Percentiles rank a stretch among this genome's conserved stretches.
phyloP scores from a whole-genome alignment of 106 monocot species.

The Acorus calamus region DNA sequence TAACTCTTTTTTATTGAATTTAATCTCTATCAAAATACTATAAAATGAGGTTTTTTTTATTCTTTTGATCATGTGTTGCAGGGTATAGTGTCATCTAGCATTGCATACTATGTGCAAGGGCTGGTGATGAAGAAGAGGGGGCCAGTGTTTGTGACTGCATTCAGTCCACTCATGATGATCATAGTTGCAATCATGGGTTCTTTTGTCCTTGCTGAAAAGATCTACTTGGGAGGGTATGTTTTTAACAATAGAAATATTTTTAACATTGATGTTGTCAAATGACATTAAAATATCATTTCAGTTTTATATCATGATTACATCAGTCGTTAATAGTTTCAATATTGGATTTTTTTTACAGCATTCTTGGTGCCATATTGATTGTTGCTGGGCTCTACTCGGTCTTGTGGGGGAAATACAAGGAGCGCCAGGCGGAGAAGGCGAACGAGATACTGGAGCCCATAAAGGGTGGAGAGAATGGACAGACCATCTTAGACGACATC shows the following conservation, averaged over 20 bases:
- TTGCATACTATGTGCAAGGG: conserved; percentile 88
- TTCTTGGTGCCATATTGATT: conserved; percentile 61
- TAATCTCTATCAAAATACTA: background rate
- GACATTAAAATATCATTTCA: too few species aligned
- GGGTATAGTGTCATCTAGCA: conserved; percentile 84
- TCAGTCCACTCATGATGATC: conserved; percentile 96
- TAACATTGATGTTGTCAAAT: too few species aligned
- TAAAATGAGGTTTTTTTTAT: too few species aligned
- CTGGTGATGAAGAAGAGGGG: conserved; percentile 65
- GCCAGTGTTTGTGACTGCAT: conserved; percentile 81
- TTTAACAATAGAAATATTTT: too few species aligned
- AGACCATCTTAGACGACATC: conserved; percentile 2
- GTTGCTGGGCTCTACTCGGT: conserved; percentile 69
- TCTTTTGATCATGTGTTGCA: conserved; percentile 7
- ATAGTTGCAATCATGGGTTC: conserved; percentile 84
- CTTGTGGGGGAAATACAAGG: conserved; percentile 79
- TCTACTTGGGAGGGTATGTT: conserved; percentile 64
- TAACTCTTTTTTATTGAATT: background rate
- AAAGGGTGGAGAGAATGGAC: conserved; percentile 18
- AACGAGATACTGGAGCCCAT: conserved; percentile 21
- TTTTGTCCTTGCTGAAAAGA: conserved; percentile 67
- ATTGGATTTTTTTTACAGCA: conserved; percentile 20
- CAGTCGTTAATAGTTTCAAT: too few species aligned
- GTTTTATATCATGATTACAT: too few species aligned
- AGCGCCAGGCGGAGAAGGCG: conserved; percentile 42